Evolutionary conservation across 2,329 filamentous ascomycete species (phyloP), one percentile per base, ranked within the genome.

Genomic region (Claviceps arundinis): DNA sequence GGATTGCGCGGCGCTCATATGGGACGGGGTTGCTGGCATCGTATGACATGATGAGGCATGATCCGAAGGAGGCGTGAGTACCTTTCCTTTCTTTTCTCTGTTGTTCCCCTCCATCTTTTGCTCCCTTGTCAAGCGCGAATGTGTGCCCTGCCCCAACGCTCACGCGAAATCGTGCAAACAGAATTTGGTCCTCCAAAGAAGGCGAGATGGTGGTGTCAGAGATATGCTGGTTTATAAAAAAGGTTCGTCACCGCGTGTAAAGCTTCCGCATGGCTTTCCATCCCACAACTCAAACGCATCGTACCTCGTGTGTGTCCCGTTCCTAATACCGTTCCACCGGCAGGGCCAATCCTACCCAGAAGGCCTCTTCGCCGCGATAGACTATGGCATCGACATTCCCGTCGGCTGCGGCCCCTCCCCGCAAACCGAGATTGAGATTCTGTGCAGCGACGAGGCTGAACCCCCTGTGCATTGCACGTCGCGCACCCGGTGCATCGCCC

Each of bases 191-290:
- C 11, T 60, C 65, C 46, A 69, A 69, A 52, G 67, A 69, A 54
- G 59, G 63, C 41, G 64, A 64, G 47, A 62, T 60, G 56, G 61
- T 69, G 11, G 65, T 67, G 4, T 58, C 61, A 11, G 66, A 68
- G 47, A 69, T 69, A 65, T 65, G 65, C 37, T 69, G 67, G 67
- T 69, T 69, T 51, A 69, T 69, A 49, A 58, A 58, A 48, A 69
- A 69, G 63, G 66, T 68, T 57, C 34, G 30, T 41, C 5, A 5
- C 8, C 9, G 8, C 17, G 3, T 16, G 30, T 4, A 49, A 3
- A 19, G 22, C 41, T 22, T 19, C 17, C 17, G 22, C 9, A 9
- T 34, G 30, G 30, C 9, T 34, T 30, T 34, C 30, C 30, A 34
- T 34, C 9, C 30, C 30, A 34, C 9, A 6, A 24, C 30, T 34